Conservation (phyloP, 495 filamentous ascomycete species). For the Penicillium robsamsonii region DNA sequence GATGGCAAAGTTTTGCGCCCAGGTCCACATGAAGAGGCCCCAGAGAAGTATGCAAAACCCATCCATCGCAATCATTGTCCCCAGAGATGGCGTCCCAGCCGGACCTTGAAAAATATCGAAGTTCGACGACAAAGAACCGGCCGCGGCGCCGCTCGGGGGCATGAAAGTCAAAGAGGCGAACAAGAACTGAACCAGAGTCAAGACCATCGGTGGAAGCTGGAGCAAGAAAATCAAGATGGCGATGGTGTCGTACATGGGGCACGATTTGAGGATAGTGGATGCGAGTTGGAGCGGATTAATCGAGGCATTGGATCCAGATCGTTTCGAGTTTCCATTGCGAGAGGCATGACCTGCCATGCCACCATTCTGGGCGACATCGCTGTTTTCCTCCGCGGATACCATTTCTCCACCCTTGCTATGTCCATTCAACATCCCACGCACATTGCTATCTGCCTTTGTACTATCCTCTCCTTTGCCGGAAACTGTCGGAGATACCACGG, state of each 20-base stretch:
- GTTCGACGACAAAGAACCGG: constrained; percentile 58
- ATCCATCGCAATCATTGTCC: constrained; percentile 80
- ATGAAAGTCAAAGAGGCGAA: constrained; percentile 95
- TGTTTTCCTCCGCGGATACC: constrained; percentile 40
- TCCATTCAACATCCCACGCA: constrained; percentile 39
- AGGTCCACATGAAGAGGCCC: constrained; percentile 81
- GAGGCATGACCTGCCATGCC: constrained; percentile 31
- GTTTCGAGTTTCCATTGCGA: constrained; percentile 54
- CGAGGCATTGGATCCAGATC: constrained; percentile 58
- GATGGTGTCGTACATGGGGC: constrained; percentile 92
- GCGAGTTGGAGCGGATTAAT: constrained; percentile 66
- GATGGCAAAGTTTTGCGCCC: constrained; percentile 82
- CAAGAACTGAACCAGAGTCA: constrained; percentile 87
- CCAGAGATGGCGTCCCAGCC: constrained; percentile 69
- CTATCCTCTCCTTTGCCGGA: constrained; percentile 34
- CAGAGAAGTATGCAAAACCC: constrained; percentile 76
- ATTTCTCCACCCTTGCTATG: constrained; percentile 42
- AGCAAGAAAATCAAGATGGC: constrained; percentile 97
- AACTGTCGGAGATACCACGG: constrained; percentile 38
- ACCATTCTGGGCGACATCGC: constrained; percentile 36
- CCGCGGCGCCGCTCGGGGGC: constrained; percentile 58
- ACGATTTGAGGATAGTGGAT: constrained; percentile 83
- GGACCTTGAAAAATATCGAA: constrained; percentile 73
- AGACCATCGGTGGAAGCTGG: constrained; percentile 87
- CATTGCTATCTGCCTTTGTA: constrained; percentile 37